phyloP scores from a whole-genome alignment of 441 rosid species.

The Erysimum cheiri region DNA sequence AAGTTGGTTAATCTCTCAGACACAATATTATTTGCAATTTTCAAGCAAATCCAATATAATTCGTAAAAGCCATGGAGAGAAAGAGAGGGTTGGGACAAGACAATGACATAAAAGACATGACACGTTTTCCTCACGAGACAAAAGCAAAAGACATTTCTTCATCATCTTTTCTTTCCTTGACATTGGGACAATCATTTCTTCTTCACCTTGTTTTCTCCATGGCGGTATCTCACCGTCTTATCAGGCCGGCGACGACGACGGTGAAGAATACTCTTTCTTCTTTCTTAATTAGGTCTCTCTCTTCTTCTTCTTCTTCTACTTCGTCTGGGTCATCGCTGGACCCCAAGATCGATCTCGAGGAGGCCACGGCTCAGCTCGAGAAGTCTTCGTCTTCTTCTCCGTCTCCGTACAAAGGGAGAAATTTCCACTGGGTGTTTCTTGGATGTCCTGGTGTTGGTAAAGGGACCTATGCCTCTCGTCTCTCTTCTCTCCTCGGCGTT shows the following conservation, averaged over 20 bases:
- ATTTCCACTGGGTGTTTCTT: slow-evolving; percentile 90
- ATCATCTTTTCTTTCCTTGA: slow-evolving; percentile 21
- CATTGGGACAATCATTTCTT: slow-evolving; percentile 6
- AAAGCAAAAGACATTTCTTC: neutral
- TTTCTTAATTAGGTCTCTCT: slow-evolving; percentile 37
- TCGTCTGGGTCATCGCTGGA: slow-evolving; percentile 46
- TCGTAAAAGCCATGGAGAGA: too few relatives aligned
- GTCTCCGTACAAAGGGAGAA: slow-evolving; percentile 47
- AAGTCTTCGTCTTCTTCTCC: slow-evolving; percentile 41
- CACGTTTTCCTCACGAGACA: slow-evolving; percentile 32
- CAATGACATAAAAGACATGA: slow-evolving; percentile 12
- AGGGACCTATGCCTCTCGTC: slow-evolving; percentile 93
- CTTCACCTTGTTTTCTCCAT: slow-evolving; percentile 33
- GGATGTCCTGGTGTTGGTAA: slow-evolving; percentile 99
- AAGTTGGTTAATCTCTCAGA: too few relatives aligned
- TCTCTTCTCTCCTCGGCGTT: slow-evolving; percentile 77
- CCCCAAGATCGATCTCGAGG: slow-evolving; percentile 53
- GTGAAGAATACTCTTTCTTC: slow-evolving; percentile 31
- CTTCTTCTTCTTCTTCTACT: slow-evolving; percentile 39
- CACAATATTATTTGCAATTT: too few relatives aligned
- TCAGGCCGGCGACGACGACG: slow-evolving; percentile 32
- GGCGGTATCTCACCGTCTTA: slow-evolving; percentile 51
- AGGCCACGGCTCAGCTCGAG: slow-evolving; percentile 42
- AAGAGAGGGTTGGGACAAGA: too few relatives aligned
- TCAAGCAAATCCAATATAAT: too few relatives aligned